Conservation (phyloP, 176 grass and related monocot genomes). For the Triticum aestivum region DNA sequence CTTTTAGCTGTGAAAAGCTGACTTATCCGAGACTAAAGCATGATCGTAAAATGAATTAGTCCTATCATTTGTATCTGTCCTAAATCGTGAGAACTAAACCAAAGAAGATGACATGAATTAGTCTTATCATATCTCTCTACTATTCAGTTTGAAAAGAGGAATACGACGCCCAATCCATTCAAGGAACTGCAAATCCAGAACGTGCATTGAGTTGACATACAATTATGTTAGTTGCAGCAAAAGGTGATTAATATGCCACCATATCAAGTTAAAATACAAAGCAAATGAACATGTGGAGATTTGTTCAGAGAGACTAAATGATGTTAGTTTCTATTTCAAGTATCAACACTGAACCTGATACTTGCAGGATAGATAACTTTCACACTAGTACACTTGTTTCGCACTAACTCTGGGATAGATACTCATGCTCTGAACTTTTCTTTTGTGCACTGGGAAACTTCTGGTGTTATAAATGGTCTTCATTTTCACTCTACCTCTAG, state of each 20-base stretch:
- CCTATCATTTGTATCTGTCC: too few relatives aligned
- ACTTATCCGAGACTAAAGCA: too few relatives aligned
- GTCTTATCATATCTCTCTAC: too few relatives aligned
- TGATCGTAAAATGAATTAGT: too few relatives aligned
- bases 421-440: not conserved
- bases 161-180: too few relatives aligned
- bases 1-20: too few relatives aligned
- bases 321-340: not conserved
- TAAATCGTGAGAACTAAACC: too few relatives aligned
- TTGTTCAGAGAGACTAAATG: not conserved
- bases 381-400: not conserved
- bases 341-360: not conserved
- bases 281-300: not conserved
- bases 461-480: not conserved
- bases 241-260: not conserved
- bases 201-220: not conserved
- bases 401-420: not conserved
- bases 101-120: too few relatives aligned
- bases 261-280: not conserved
- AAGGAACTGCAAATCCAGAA: not conserved
- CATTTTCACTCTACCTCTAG: not conserved
- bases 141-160: too few relatives aligned
- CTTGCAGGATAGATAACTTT: not conserved
- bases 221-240: not conserved
- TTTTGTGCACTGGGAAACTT: not conserved